phyloP scores from a whole-genome alignment of 1,284 basidiomycete species.

The Pyrrhoderma lamaoense region DNA sequence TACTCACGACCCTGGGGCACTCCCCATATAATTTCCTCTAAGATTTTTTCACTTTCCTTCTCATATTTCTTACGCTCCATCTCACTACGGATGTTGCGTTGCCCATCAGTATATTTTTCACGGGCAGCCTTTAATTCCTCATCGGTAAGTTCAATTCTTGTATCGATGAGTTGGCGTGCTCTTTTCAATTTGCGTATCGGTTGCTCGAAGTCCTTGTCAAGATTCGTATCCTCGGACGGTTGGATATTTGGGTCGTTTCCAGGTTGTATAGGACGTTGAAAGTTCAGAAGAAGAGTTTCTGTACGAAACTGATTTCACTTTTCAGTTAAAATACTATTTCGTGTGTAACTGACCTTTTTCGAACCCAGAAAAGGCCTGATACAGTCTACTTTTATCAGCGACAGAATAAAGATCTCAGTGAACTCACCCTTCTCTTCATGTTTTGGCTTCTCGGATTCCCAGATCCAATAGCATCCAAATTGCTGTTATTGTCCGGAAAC shows the following conservation, averaged over 20 bases:
- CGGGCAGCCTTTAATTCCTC: constrained; percentile 69
- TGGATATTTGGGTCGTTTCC: too few relatives aligned
- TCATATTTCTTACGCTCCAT: constrained; percentile 46
- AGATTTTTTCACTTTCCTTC: constrained; percentile 44
- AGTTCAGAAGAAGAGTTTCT: too few relatives aligned
- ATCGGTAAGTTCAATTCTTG: constrained; percentile 67
- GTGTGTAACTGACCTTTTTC: not conserved
- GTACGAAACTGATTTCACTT: too few relatives aligned
- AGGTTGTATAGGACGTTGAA: too few relatives aligned
- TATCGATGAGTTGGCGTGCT: constrained; percentile 43
- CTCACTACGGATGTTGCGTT: constrained; percentile 45
- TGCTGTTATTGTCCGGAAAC: not conserved
- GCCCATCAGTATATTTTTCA: constrained; percentile 56
- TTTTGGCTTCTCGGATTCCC: not conserved
- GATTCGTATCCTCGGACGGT: too few relatives aligned
- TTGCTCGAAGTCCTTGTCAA: not conserved
- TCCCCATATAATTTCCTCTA: constrained; percentile 63
- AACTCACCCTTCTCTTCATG: too few relatives aligned
- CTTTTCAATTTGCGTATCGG: constrained; percentile 26
- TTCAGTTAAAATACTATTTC: too few relatives aligned
- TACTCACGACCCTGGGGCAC: constrained; percentile 56
- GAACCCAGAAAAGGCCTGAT: too few relatives aligned
- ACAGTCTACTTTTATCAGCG: too few relatives aligned
- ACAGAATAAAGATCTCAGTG: not conserved
- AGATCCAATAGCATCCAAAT: not conserved